Evolutionary conservation across 495 filamentous ascomycete genomes (phyloP).

Genomic region (Penicillium paradoxum): DNA sequence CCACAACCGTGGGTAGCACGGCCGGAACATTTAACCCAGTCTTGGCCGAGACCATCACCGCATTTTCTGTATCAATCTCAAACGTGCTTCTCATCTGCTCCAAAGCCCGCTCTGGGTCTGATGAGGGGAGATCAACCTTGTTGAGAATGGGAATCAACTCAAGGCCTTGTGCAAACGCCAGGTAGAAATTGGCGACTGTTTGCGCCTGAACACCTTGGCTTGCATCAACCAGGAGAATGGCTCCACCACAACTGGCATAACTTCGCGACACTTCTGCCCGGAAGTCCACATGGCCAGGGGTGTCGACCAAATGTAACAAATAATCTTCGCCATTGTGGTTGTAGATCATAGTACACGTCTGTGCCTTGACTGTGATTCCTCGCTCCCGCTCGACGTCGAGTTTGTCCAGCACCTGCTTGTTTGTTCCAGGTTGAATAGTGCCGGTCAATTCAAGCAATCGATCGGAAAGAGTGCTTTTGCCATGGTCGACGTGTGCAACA

Average conservation of each 20-base stretch:
- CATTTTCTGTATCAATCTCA: conserved; percentile 75
- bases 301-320: conserved; percentile 91
- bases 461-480: conserved; percentile 90
- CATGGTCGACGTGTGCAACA: conserved; percentile 98
- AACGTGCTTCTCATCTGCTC: conserved; percentile 81
- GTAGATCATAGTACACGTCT: conserved; percentile 97
- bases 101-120: conserved; percentile 77
- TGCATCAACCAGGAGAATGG: conserved; percentile 87
- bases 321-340: conserved; percentile 82
- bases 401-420: conserved; percentile 96
- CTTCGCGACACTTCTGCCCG: conserved; percentile 90
- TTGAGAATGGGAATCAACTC: conserved; percentile 88
- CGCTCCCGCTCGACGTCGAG: conserved; percentile 93
- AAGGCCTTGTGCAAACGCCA: conserved; percentile 88
- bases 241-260: conserved; percentile 93
- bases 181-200: conserved; percentile 96
- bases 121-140: conserved; percentile 87
- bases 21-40: conserved; percentile 80
- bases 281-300: conserved; percentile 96
- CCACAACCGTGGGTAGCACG: conserved; percentile 77
- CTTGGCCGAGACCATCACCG: conserved; percentile 88
- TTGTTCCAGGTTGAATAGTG: conserved; percentile 78
- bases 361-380: conserved; percentile 97
- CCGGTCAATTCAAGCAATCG: conserved; percentile 91
- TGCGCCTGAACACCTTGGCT: conserved; percentile 91